A percentile compares a stretch with the other conserved stretches of the same genome.
These are phyloP conservation scores for Penicillium simplicissimum DNA, from an alignment of 495 filamentous ascomycete genomes.

Conservation along the genomic window DNA sequence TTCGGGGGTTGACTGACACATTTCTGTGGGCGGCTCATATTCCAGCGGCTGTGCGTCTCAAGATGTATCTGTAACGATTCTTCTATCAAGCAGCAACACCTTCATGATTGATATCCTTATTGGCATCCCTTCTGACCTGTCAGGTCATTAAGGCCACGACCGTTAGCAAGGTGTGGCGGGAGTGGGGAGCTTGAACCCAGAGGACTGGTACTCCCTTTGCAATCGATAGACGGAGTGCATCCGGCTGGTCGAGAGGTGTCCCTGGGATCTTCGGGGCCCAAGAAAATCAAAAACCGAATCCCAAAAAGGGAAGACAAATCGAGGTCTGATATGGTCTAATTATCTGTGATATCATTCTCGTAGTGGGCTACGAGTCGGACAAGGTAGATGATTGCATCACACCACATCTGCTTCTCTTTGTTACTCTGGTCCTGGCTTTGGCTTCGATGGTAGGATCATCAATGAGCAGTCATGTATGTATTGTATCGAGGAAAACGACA, in stretches of 20 bases:
- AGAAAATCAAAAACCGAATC: background rate
- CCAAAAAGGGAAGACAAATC: background rate
- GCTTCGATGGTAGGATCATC: background rate
- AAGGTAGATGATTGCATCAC: background rate
- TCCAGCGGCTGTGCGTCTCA: background rate
- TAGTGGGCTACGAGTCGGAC: background rate
- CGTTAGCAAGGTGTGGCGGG: conserved; percentile 16
- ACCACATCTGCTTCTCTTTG: background rate
- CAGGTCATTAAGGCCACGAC: background rate
- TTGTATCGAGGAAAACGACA: too few species aligned
- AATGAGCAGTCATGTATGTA: background rate
- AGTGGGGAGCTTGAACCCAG: conserved; percentile 14
- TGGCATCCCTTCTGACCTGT: background rate
- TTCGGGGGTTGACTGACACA: background rate
- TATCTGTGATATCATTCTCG: background rate
- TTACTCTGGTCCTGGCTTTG: background rate
- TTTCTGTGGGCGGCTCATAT: background rate
- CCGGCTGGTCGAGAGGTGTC: conserved; percentile 18
- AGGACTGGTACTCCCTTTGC: conserved; percentile 12
- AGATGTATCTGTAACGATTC: too few species aligned
- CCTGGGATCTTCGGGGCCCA: background rate
- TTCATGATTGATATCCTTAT: background rate
- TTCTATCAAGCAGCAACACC: background rate
- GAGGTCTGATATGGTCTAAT: background rate
- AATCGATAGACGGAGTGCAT: conserved; percentile 23